phyloP scores from a whole-genome alignment of 1,284 basidiomycete species.

The Ganoderma lingzhi region DNA sequence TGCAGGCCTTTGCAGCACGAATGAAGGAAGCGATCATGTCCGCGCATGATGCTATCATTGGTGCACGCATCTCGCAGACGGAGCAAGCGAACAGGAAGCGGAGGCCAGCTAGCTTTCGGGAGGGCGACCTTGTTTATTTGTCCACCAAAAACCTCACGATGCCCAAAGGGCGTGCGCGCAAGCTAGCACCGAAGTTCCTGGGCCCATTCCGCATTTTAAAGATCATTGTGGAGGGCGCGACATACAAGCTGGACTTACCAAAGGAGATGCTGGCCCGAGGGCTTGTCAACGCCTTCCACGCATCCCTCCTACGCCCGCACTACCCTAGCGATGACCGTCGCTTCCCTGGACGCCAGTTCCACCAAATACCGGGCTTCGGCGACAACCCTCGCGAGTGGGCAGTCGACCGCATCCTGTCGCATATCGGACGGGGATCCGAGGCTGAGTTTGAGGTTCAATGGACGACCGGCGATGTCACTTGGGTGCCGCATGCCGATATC shows the following conservation, averaged over 20 bases:
- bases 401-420: not conserved
- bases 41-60: not conserved
- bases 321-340: not conserved
- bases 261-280: not conserved
- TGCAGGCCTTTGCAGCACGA: not conserved
- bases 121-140: not conserved
- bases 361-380: not conserved
- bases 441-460: not conserved
- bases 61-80: not conserved
- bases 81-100: not conserved
- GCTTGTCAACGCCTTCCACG: not conserved
- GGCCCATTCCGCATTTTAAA: not conserved
- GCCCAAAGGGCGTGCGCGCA: not conserved
- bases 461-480: not conserved
- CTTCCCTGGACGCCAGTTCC: not conserved
- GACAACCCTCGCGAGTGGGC: not conserved
- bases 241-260: not conserved
- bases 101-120: not conserved
- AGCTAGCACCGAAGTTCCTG: not conserved
- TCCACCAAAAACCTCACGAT: not conserved
- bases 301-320: not conserved
- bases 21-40: not conserved
- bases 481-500: not conserved
- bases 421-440: not conserved
- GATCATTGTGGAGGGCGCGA: not conserved